Evolutionary conservation across 2,329 filamentous ascomycete genomes (phyloP).

Genomic region (Bipolaris victoriae): DNA sequence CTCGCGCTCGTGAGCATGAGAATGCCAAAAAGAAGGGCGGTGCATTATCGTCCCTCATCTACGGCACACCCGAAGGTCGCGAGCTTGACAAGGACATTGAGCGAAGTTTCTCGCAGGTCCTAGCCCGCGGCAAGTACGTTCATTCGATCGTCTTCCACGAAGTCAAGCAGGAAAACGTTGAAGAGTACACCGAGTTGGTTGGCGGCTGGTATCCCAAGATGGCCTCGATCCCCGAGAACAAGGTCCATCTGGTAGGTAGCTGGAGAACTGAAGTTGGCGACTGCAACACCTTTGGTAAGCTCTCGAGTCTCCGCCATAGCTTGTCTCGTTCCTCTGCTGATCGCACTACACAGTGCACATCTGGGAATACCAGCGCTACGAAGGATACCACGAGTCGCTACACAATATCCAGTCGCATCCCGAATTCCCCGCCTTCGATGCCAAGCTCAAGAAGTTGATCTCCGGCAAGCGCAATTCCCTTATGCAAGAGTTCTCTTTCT

Average conservation of each 20-base stretch:
- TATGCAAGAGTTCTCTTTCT: conserved; percentile 99
- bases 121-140: conserved; percentile 96
- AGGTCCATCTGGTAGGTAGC: conserved; percentile 94
- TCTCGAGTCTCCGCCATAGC: not conserved
- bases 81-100: conserved; percentile 96
- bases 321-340: conserved; percentile 4
- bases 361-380: conserved; percentile 98
- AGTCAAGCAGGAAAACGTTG: conserved; percentile 92
- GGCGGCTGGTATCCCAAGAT: conserved; percentile 92
- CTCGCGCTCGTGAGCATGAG: conserved; percentile 65
- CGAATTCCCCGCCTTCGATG: conserved; percentile 82
- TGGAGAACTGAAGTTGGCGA: conserved; percentile 98
- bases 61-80: conserved; percentile 93
- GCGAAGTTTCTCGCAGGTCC: conserved; percentile 91
- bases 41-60: conserved; percentile 85
- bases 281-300: conserved; percentile 90
- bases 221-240: conserved; percentile 83
- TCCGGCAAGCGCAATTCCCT: conserved; percentile 83
- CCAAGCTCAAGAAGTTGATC: conserved; percentile 84
- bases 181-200: conserved; percentile 90
- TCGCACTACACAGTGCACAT: conserved; percentile 78
- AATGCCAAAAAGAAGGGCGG: conserved; percentile 68
- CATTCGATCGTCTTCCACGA: conserved; percentile 97
- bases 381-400: conserved; percentile 91
- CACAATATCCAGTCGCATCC: conserved; percentile 83